Conservation (phyloP, 192 early-diverging fungal species). For the Chytriomyces confervae region DNA sequence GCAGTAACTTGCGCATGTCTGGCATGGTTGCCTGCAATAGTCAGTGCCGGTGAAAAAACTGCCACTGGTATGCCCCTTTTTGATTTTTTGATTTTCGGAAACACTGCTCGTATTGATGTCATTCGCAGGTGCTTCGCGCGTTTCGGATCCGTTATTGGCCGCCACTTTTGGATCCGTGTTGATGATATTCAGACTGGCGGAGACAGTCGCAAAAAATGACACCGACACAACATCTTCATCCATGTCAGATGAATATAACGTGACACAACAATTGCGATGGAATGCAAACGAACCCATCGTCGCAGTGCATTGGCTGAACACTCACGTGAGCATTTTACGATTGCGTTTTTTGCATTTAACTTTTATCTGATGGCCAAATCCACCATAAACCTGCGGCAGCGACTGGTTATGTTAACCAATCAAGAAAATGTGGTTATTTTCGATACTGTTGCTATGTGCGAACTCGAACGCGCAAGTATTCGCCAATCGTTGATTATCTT, state of each 20-base stretch:
- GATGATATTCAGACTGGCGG: conserved; percentile 14
- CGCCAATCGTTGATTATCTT: conserved; percentile 12
- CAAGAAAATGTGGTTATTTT: conserved; percentile 38
- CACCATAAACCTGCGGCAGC: conserved; percentile 6
- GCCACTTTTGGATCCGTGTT: conserved; percentile 35
- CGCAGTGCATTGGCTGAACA: conserved; percentile 47
- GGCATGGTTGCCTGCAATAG: conserved; percentile 14
- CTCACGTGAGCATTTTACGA: conserved; percentile 29
- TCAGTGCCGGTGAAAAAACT: background rate
- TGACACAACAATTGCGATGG: conserved; percentile 24
- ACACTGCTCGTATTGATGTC: background rate
- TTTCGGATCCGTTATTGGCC: conserved; percentile 38
- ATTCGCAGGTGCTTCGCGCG: background rate
- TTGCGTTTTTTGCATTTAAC: background rate
- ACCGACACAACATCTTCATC: background rate
- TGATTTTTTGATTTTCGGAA: background rate
- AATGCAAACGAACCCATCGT: conserved; percentile 39
- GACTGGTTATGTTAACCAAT: conserved; percentile 19
- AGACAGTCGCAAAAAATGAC: background rate
- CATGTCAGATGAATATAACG: conserved; percentile 4
- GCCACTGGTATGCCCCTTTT: background rate
- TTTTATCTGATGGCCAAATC: background rate
- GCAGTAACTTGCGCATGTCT: conserved; percentile 17
- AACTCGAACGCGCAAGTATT: conserved; percentile 37
- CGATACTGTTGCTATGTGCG: conserved; percentile 31